These are phyloP conservation scores for Penicillium sp. DNA, from an alignment of 2,329 filamentous ascomycete species.

Conservation along the genomic window DNA sequence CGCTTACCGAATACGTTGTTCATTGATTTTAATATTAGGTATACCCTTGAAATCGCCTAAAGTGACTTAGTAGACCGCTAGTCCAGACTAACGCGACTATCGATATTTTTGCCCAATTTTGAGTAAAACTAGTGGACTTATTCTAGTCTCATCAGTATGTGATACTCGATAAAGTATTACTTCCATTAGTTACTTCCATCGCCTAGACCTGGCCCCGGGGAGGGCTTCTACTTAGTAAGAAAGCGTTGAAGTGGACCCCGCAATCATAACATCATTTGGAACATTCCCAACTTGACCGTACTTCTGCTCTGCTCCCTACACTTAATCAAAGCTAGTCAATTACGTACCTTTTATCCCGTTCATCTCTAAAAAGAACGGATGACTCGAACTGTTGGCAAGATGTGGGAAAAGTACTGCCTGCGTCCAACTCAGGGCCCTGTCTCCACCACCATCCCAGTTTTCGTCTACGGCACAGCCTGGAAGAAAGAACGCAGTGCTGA, in stretches of 20 bases:
- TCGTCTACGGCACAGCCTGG: constrained; percentile 84
- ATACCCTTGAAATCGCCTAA: neutral
- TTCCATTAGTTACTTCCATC: neutral
- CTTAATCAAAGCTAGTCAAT: neutral
- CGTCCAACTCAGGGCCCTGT: constrained; percentile 26
- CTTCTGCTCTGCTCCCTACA: neutral
- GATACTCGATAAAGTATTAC: neutral
- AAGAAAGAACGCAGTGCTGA: constrained; percentile 68
- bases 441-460: constrained; percentile 40
- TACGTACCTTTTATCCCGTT: neutral
- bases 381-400: constrained; percentile 27
- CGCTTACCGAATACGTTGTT: no score
- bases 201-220: neutral
- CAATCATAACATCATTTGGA: constrained; percentile 5
- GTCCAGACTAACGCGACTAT: neutral
- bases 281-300: neutral
- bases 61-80: neutral
- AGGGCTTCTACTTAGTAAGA: neutral
- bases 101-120: neutral
- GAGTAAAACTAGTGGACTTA: neutral
- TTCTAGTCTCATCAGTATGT: no score
- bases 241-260: constrained; percentile 6
- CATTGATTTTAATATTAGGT: neutral
- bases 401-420: constrained; percentile 35
- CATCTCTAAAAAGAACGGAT: constrained; percentile 5